A percentile compares a stretch with the other conserved stretches of the same genome.
These are phyloP conservation scores for Ceratocystis alfenasii DNA, from an alignment of 2,329 filamentous ascomycete species.

Conservation along the genomic window DNA sequence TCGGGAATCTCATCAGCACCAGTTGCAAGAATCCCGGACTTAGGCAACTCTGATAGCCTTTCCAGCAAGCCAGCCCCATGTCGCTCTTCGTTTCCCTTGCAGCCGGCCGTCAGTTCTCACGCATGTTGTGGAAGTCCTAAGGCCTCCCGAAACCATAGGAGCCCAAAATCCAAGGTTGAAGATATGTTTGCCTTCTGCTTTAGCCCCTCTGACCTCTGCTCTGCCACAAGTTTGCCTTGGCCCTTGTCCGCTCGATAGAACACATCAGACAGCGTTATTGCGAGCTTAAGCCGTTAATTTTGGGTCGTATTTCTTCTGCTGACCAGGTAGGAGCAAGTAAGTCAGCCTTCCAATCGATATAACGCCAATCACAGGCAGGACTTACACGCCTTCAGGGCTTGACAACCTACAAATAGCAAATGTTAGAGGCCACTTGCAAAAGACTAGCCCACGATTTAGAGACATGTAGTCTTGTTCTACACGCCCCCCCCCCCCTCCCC, in stretches of 20 bases:
- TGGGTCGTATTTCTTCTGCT: constrained; percentile 9
- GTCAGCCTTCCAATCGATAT: neutral
- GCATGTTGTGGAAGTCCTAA: neutral
- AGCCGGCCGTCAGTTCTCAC: constrained; percentile 1
- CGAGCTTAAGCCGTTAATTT: neutral
- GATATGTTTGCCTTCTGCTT: no score
- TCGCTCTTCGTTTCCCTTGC: constrained; percentile 10
- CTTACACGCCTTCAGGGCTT: constrained; percentile 8
- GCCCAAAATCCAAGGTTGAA: neutral
- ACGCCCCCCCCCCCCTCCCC: neutral
- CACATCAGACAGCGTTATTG: neutral
- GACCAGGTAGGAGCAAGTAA: neutral
- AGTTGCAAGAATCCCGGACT: neutral
- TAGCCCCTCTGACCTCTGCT: neutral
- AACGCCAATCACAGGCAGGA: constrained; percentile 2
- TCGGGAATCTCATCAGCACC: neutral
- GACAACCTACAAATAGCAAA: neutral
- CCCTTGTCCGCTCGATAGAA: neutral
- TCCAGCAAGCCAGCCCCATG: constrained; percentile 4
- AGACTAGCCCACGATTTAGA: neutral
- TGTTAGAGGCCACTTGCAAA: neutral
- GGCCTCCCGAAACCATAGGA: neutral
- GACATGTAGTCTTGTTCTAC: neutral
- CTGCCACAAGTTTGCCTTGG: constrained; percentile 6
- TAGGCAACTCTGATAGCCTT: neutral